A percentile compares a stretch with the other conserved stretches of the same genome.
Evolutionary conservation across 345 rosid species (phyloP).

Genomic region (Camelina laxa): DNA sequence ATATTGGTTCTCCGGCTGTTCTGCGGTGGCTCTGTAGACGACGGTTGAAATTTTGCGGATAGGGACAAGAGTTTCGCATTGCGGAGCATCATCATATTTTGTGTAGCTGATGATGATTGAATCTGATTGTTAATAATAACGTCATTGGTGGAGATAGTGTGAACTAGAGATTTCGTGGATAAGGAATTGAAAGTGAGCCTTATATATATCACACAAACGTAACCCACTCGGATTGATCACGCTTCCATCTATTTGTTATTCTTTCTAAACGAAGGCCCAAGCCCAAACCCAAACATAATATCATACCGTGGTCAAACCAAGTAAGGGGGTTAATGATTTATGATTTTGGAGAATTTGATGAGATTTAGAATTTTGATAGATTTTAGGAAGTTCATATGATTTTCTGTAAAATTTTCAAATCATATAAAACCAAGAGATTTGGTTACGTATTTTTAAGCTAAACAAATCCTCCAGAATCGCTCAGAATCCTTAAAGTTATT

Average conservation of each 20-base stretch:
- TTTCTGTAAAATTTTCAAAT: too few species aligned
- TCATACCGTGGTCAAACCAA: background rate
- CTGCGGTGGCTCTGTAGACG: slow-evolving; percentile 37
- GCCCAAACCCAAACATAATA: background rate
- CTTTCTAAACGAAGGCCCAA: background rate
- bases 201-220: slow-evolving; percentile 10
- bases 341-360: too few species aligned
- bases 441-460: too few species aligned
- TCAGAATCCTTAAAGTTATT: too few species aligned
- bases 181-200: slow-evolving; percentile 41
- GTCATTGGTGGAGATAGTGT: slow-evolving; percentile 6
- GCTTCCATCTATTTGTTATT: background rate
- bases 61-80: slow-evolving; percentile 42
- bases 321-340: too few species aligned
- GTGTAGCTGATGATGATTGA: slow-evolving; percentile 2
- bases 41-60: slow-evolving; percentile 42
- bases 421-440: too few species aligned
- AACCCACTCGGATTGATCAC: background rate
- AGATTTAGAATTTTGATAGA: too few species aligned
- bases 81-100: slow-evolving; percentile 48
- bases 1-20: slow-evolving; percentile 26
- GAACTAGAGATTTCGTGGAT: slow-evolving; percentile 34
- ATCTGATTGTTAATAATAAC: background rate
- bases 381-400: too few species aligned
- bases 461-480: too few species aligned